Evolutionary conservation across 495 filamentous ascomycete species (phyloP).

Genomic region (Eremomyces bilateralis): DNA sequence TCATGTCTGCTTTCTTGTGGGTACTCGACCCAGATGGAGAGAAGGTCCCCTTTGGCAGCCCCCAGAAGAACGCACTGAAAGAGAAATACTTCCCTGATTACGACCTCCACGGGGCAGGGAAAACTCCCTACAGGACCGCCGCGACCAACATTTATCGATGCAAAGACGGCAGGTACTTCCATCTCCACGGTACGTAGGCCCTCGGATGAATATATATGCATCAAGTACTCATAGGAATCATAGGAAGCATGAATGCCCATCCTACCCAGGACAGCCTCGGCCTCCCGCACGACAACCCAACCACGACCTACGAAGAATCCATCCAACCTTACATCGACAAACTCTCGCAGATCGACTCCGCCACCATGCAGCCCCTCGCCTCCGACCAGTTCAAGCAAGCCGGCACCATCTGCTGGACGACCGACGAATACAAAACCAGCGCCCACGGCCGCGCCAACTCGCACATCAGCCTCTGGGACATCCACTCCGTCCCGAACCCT

Average conservation of each 20-base stretch:
- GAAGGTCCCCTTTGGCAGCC: constrained; percentile 2
- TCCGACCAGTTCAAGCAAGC: constrained; percentile 30
- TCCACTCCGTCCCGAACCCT: constrained; percentile 15
- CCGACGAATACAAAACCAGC: constrained; percentile 24
- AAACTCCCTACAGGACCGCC: constrained; percentile 10
- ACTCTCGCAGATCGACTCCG: constrained; percentile 16
- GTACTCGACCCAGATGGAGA: constrained; percentile 12
- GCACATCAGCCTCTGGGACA: constrained; percentile 26
- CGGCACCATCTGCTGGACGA: constrained; percentile 26
- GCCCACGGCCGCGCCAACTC: constrained; percentile 31
- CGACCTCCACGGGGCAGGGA: constrained; percentile 10
- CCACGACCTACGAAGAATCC: constrained; percentile 9
- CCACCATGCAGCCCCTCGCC: constrained; percentile 23
- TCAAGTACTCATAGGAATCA: not conserved
- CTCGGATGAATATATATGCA: not conserved
- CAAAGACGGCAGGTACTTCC: constrained; percentile 29
- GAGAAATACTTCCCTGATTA: constrained; percentile 10
- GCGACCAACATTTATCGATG: constrained; percentile 31
- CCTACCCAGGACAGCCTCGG: constrained; percentile 22
- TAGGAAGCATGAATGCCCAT: constrained; percentile 28
- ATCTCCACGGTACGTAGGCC: constrained; percentile 20
- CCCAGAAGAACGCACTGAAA: constrained; percentile 5
- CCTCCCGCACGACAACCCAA: constrained; percentile 14
- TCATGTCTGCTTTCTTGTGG: constrained; percentile 18
- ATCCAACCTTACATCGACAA: constrained; percentile 13